Evolutionary conservation across 2,329 filamentous ascomycete species (phyloP), one percentile per base, ranked within the genome.

Genomic region (Penicillium crustosum): DNA sequence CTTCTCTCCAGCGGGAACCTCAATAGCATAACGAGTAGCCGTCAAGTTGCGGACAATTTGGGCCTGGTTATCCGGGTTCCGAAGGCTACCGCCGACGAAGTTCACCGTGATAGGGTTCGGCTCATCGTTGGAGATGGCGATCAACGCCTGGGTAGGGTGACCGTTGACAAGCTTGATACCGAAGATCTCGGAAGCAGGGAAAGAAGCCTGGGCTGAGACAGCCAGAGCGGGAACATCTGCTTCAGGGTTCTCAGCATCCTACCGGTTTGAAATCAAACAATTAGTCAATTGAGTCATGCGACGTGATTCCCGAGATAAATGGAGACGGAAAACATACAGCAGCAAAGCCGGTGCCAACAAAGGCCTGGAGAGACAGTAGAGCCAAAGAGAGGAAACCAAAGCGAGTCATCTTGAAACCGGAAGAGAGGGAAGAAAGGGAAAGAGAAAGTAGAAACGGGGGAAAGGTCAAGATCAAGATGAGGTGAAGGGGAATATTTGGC

Each of bases 151-250:
- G 63, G 92, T 96, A 42, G 91, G 86, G 65, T 89, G 88, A 71
- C 92, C 91, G 75, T 99, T 99, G 81, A 97, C 85, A 67, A 97
- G 87, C 85, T 96, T 96, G 68, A 97, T 87, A 69, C 93, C 94
- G 68, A 97, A 94, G 77, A 96, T 88, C 80, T 95, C 91, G 58
- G 83, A 80, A 63, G 84, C 77, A 31, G 86, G 86, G 76, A 88
- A 88, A 35, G 81, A 80, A 57, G 84, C 79, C 51, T 80, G 78
- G 62, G 85, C 79, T 53, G 78, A 76, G 64, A 88, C 81, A 57
- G 80, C 79, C 59, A 86, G 73, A 60, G 78, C 82, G 65, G 80
- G 87, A 75, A 72, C 88, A 81, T 77, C 85, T 78, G 80, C 86
- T 59, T 88, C 83, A 67, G 88, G 78, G 54, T 87, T 84, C 74